These are phyloP conservation scores for Drechslera avenae DNA, from an alignment of 2,329 filamentous ascomycete genomes.

Conservation along the genomic window DNA sequence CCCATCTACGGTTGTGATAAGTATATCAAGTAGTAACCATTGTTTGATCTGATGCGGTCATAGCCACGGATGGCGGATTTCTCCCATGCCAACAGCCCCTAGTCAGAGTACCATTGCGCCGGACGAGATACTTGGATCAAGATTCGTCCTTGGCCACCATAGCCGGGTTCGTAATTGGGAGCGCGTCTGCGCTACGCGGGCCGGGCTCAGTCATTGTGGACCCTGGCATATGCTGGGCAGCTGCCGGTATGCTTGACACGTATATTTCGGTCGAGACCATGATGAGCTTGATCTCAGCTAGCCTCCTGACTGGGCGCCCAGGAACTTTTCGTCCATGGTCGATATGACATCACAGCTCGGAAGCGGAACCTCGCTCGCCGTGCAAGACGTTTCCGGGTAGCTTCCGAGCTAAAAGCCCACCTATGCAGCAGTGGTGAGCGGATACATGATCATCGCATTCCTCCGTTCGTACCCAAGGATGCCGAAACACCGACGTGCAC, in stretches of 20 bases:
- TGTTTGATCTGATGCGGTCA: conserved; percentile 4
- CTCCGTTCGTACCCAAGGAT: no score
- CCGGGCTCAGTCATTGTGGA: not conserved
- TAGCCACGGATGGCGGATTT: conserved; percentile 6
- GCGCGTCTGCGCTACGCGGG: not conserved
- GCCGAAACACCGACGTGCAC: no score
- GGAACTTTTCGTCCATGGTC: conserved; percentile 1
- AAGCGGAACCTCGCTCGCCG: not conserved
- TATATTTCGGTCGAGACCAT: conserved; percentile 5
- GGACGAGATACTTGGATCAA: conserved; percentile 2
- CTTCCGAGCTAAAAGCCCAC: no score
- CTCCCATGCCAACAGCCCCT: conserved; percentile 1
- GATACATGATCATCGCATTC: no score
- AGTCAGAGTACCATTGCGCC: not conserved
- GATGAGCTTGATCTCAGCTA: not conserved
- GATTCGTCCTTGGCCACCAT: not conserved
- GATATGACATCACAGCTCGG: conserved; percentile 5
- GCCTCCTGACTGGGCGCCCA: not conserved
- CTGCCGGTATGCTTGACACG: not conserved
- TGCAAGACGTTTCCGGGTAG: no score
- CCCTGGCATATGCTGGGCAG: not conserved
- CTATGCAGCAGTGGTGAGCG: not conserved
- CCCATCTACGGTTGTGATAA: not conserved
- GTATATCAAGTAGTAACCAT: conserved; percentile 4
- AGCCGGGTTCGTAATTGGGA: not conserved